Base-by-base conservation (phyloP, 129 eudicot genomes). In the Tanacetum coccineum region DNA sequence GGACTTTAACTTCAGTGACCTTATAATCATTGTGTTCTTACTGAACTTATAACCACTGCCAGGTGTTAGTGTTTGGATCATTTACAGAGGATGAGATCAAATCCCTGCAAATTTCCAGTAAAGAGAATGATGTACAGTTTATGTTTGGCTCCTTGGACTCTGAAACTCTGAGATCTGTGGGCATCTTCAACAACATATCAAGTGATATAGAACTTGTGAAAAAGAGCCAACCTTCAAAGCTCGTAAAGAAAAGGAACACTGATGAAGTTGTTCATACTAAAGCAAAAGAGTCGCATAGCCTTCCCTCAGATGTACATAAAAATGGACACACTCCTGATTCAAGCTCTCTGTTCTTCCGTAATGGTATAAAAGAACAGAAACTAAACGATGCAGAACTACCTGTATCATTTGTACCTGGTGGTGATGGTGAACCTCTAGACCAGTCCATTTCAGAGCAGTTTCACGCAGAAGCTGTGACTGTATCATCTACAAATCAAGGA, bases 61-160 rank as follows among this genome's bases (percentile, higher is more conserved):
- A 87, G 95, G 82, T 82, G 63, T 56, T 87, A 64, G 66, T 84
- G 54, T 87, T 87, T 78, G 95, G 95, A 64, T 87, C 95, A 70
- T 87, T 87, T 67, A 87, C 91, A 13, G 95, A 87, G 77, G 91
- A 82, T 54, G 95, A 85, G 81, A 70, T 85, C 66, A 84, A 64
- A 73, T 74, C 86, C 75, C 67, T 87, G 62, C 86, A 78, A 45
- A 75, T 59, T 36, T 51, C 80, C 73, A 82, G 84, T 39, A 64
- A 66, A 62, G 77, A 72, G 74, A 74, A 63, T 55, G 75, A 80
- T 80, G 63, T 45, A 72, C 81, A 70, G 48, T 67, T 82, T 39
- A 83, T 75, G 78, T 87, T 87, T 70, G 91, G 95, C 70, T 79
- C 95, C 56, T 62, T 87, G 68, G 87, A 80, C 66, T 73, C 81